phyloP scores from a whole-genome alignment of 192 early-diverging fungal genomes.

The Backusella westeae region DNA sequence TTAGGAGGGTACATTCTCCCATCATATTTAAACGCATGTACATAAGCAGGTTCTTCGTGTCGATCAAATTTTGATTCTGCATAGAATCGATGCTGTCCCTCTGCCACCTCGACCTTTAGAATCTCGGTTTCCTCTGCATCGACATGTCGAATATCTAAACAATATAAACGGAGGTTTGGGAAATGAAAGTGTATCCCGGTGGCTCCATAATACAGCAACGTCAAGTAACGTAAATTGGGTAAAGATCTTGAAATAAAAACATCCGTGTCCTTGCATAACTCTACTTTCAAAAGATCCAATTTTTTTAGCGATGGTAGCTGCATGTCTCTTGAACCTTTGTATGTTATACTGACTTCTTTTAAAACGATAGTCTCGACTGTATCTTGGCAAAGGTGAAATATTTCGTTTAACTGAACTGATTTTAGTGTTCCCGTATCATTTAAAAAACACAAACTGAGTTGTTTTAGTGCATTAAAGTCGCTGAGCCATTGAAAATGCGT shows the following conservation, averaged over 20 bases:
- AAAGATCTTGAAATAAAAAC: not conserved
- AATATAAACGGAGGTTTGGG: not conserved
- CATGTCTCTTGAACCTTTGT: not conserved
- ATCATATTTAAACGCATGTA: not conserved
- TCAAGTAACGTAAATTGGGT: not conserved
- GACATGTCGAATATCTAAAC: not conserved
- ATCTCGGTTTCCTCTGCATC: not conserved
- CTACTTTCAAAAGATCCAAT: not conserved
- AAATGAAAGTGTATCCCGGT: not conserved
- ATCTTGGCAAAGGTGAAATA: not conserved
- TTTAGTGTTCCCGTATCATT: not conserved
- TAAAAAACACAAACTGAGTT: not conserved
- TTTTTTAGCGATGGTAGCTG: not conserved
- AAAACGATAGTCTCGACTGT: not conserved
- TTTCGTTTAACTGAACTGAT: not conserved
- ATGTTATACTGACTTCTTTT: not conserved
- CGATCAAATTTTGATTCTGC: not conserved
- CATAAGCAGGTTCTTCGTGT: not conserved
- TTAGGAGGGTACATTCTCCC: no score
- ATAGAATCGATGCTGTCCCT: not conserved
- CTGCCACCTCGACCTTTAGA: not conserved
- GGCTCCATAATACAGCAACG: not conserved
- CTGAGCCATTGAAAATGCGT: not conserved
- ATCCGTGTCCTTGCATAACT: not conserved
- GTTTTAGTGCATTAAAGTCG: not conserved